These are phyloP conservation scores for Capillidium heterosporum DNA, from an alignment of 371 early-diverging fungal species.

Conservation along the genomic window DNA sequence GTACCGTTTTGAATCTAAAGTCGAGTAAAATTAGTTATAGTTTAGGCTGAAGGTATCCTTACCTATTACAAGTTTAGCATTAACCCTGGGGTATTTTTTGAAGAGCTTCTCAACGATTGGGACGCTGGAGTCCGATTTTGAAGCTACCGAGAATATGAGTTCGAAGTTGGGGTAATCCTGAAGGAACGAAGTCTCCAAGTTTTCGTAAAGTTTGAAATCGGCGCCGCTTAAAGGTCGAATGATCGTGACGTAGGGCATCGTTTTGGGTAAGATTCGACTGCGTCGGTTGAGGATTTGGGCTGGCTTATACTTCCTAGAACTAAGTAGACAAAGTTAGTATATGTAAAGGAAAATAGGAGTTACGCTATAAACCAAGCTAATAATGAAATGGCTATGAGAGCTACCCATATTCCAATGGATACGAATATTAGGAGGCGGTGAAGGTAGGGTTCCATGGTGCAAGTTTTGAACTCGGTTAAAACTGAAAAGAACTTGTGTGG, in stretches of 20 bases:
- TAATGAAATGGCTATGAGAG: too few species aligned
- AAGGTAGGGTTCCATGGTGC: too few species aligned
- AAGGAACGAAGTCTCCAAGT: constrained; percentile 58
- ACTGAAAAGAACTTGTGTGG: too few species aligned
- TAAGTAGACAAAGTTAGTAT: neutral
- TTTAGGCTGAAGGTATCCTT: constrained; percentile 4
- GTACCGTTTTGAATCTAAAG: constrained; percentile 36
- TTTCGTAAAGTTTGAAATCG: constrained; percentile 58
- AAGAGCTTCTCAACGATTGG: constrained; percentile 46
- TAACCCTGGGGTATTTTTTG: constrained; percentile 40
- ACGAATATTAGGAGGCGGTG: neutral
- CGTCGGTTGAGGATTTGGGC: neutral
- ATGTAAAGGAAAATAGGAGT: neutral
- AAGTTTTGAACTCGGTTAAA: too few species aligned
- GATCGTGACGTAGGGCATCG: constrained; percentile 16
- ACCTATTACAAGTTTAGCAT: constrained; percentile 61
- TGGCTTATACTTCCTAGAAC: neutral
- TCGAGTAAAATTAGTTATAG: neutral
- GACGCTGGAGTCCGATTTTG: constrained; percentile 53
- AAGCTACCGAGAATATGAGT: constrained; percentile 70
- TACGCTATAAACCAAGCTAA: too few species aligned
- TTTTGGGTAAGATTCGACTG: neutral
- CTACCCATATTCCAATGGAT: too few species aligned
- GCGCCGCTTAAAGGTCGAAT: constrained; percentile 83
- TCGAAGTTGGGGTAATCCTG: constrained; percentile 72